Base-by-base conservation (phyloP, 805 yeast species). In the Ogataea naganishii region DNA sequence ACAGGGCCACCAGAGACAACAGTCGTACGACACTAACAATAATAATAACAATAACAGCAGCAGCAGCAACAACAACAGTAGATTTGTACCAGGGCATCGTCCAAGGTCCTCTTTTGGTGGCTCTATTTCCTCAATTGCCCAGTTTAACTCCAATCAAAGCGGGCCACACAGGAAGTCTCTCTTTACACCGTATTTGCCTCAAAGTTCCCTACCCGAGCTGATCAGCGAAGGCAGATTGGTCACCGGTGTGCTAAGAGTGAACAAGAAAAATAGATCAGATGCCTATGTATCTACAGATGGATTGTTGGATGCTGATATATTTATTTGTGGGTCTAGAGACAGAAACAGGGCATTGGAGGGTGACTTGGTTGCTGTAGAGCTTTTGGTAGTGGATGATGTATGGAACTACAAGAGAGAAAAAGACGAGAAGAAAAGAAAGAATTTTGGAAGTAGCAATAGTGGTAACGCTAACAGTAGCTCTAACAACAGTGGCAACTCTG, bases 221-320 rank as follows among this genome's bases (percentile, higher is more conserved):
- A 79, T 92, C 26, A 72, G 75, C 39, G 96, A 89, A 39, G 97
- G 97, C 14, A 73, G 86, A 39, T 65, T 92, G 31, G 97, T 92
- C 6, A 79, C 94, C 3, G 98, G 98, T 44, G 80, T 80, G 17
- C 64, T 92, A 45, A 72, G 98, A 41, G 98, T 92, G 25, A 92
- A 92, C 60, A 88, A 86, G 57, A 92, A 92, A 57, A 92, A 92
- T 54, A 70, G 98, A 46, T 85, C 96, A 1, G 97, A 92, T 58
- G 98, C 98, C 0, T 92, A 94, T 58, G 97, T 92, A n/a, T 76
- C 95, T 6, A 89, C 97, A 1, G 96, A 88, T 53, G 96, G 96
- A 2, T 69, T 88, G 19, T 68, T 92, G 39, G 98, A 92, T 56
- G 94, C 98, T 0, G 98, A 92, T 56, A 85, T 92, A 37, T 92